Base-by-base conservation (phyloP, 306 rosid genomes). In the Corylus americana region DNA sequence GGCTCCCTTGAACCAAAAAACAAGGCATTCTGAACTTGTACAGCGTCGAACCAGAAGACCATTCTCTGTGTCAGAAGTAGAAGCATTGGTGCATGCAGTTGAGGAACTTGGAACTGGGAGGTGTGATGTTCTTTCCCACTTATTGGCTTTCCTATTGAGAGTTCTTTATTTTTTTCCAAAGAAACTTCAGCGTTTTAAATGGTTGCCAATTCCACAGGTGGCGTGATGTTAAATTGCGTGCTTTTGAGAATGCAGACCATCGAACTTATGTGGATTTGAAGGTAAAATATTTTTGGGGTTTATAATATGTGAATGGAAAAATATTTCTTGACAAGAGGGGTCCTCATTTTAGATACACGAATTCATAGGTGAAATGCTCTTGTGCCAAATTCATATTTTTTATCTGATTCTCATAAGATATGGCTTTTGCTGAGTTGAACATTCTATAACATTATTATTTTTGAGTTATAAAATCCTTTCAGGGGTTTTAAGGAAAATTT, bases 81-180 rank as follows among this genome's bases (percentile, higher is more conserved):
- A 95, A 89, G 94, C 97, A 50, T 88, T 95, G 77, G 98, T 95
- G 74, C 83, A 91, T 53, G 97, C 97, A 4, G 98, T 95, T 58
- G 98, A 92, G 88, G 97, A 95, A 59, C 92, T 92, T 20, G 98
- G 98, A 83, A 95, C 98, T 11, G 98, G 98, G 86, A 95, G 98
- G 98, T 94, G 55, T 53, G 87, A 29, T 86, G 22, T 50, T 76
- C 70, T 75, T 51, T 59, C 54, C 45, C 69, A 27, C 75, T 37
- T 55, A 31, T 73, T 58, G 31, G 63, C 74, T 66, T 78, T 67
- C 44, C 57, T 37, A 5, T 0, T 6, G 55, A 29, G 45, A 48
- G 1, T 39, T 27, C 47, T 5, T 71, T 68, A 8, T 27, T 76
- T 16, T 71, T 61, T 61, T 9, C 45, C 51, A 27, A 67, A 79